These are phyloP conservation scores for Trichoderma guizhouense DNA, from an alignment of 2,329 filamentous ascomycete genomes.

Conservation along the genomic window DNA sequence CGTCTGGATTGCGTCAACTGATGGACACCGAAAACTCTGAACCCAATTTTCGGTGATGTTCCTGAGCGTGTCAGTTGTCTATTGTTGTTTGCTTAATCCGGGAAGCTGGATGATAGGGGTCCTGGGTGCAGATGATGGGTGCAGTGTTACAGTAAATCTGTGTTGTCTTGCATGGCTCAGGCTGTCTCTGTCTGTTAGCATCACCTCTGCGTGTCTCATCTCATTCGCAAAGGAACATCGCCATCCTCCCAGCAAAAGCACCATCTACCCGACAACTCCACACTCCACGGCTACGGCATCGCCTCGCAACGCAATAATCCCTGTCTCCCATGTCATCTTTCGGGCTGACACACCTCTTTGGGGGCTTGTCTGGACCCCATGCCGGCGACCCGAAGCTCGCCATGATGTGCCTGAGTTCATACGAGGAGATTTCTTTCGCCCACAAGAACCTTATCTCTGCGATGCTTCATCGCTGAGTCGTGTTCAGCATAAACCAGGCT, in stretches of 20 bases:
- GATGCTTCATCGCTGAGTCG: neutral
- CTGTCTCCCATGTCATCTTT: conserved; percentile 9
- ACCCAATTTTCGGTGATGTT: neutral
- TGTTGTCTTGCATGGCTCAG: neutral
- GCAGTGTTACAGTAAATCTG: neutral
- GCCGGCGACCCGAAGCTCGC: conserved; percentile 13
- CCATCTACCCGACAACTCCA: neutral
- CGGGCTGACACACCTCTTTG: conserved; percentile 13
- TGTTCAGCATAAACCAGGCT: neutral
- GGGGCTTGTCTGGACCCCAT: neutral
- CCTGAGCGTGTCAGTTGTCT: neutral
- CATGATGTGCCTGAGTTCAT: neutral
- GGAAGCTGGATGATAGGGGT: neutral
- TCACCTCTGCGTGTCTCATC: neutral
- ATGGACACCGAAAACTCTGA: neutral
- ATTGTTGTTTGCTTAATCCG: neutral
- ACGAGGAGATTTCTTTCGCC: neutral
- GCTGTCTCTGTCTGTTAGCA: neutral
- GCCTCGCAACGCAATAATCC: conserved; percentile 2
- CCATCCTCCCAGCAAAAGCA: neutral
- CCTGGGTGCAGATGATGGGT: neutral
- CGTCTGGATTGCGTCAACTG: conserved; percentile 16
- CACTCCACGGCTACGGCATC: conserved; percentile 11
- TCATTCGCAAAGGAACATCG: neutral
- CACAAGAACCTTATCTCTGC: neutral